Base-by-base conservation (phyloP, 306 rosid genomes). In the Carpinus fangiana region DNA sequence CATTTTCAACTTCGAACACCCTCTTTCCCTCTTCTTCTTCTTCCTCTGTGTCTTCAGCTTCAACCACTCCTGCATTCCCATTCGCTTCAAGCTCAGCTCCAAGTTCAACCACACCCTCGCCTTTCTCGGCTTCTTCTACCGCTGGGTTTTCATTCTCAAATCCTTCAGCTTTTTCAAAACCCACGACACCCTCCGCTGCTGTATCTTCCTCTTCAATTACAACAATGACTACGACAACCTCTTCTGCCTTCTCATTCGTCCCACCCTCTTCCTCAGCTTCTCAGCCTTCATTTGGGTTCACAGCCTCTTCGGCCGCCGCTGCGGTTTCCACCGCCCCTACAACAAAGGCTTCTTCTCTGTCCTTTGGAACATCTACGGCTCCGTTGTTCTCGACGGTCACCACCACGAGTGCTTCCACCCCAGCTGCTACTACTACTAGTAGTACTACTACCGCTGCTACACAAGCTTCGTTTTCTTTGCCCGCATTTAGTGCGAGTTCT, bases 321-420 rank as follows among this genome's bases (percentile, higher is more conserved):
- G 2, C 81, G 0, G 34, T 55, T 28, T 73, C 85, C 5, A 34
- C 75, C 73, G 14, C 74, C 52, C 28, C 80, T 10, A 34, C 86
- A 7, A 0, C 88, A 12, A 70, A 77, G 60, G 79, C 83, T 47
- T 47, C 79, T 64, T 38, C 81, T 12, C 55, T 78, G 45, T 79
- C 86, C 0, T 73, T 80, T 57, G 41, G 87, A 5, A 75, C 82
- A 21, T 50, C 85, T 10, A 71, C 84, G 1, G 75, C 82, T 12
- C 82, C 87, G 6, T 76, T 79, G 73, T 83, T 83, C 73, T 83
- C 89, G 0, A 76, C 87, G 0, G 79, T 65, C 51, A 85, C 91
- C 3, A 81, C 87, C 43, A 76, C 87, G 5, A 81, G 51, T 57
- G 82, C 87, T 70, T 62, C 83, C 0, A 80, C 90, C 72, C 85